These are phyloP conservation scores for Aphanomyces invadans DNA, from an alignment of 352 stramenopile genomes.

Conservation along the genomic window DNA sequence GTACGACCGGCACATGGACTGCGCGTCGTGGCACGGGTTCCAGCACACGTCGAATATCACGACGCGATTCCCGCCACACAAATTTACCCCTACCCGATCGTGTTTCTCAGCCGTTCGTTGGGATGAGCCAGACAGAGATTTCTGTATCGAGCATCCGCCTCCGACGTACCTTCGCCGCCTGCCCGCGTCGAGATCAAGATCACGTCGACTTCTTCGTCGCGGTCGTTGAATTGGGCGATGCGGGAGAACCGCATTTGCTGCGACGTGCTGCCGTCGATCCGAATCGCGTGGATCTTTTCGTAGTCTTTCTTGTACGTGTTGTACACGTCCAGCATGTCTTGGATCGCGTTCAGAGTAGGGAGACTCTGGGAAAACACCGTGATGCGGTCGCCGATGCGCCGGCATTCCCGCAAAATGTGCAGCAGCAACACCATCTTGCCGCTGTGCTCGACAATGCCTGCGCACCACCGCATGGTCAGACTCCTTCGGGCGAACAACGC, in stretches of 20 bases:
- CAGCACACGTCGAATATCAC: conserved; percentile 90
- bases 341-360: conserved; percentile 73
- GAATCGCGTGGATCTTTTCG: conserved; percentile 54
- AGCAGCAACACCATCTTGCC: conserved; percentile 86
- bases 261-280: conserved; percentile 75
- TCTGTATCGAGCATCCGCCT: too few species aligned
- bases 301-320: conserved; percentile 44
- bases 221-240: conserved; percentile 78
- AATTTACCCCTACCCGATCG: conserved; percentile 43
- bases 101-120: not conserved
- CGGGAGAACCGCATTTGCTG: conserved; percentile 71
- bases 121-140: too few species aligned
- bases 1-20: conserved; percentile 91
- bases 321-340: conserved; percentile 50
- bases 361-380: conserved; percentile 89
- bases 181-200: conserved; percentile 86
- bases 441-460: conserved; percentile 50
- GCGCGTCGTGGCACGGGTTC: conserved; percentile 87
- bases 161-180: conserved; percentile 72
- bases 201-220: conserved; percentile 66
- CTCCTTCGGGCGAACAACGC: not conserved
- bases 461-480: too few species aligned
- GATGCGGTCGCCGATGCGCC: conserved; percentile 67
- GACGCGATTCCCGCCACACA: conserved; percentile 83
- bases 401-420: conserved; percentile 61